Evolutionary conservation across 345 rosid species (phyloP), one percentile per base, ranked within the genome.

Genomic region (Bruguiera gymnorhiza): DNA sequence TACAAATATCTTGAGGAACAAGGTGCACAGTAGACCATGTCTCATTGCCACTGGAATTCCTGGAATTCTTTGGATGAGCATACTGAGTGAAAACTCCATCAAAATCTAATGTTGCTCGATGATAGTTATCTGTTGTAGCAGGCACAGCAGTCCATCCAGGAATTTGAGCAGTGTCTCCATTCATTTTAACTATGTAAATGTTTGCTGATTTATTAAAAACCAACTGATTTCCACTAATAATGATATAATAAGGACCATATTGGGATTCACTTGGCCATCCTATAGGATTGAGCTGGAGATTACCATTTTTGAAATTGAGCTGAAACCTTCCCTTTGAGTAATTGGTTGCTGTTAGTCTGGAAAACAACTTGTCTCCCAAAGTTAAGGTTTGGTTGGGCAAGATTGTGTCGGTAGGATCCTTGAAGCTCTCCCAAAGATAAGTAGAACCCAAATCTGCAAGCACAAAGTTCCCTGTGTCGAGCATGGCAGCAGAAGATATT

Each of bases 301-400:
- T 55, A 2, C 78, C 78, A 50, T 64, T 34, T 7, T 16, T 19
- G 70, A 75, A 75, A n/a, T 43, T 23, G 37, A 75, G 74, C 66
- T 19, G 61, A 23, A 59, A 70, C 62, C 78, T 65, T 69, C 78
- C n/a, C n/a, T n/a, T 74, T 5, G 70, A 60, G 70, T 53, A 79
- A 39, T 59, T 72, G 53, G 39, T 59, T 31, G 24, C 69, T 2
- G 59, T 59, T 29, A 27, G 70, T 26, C 30, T 31, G 7, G 83
- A 79, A 50, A 29, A 57, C 53, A 79, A 37, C 65, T 6, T 34
- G 5, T 43, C 59, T 31, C 73, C 69, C 15, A 21, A 10, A 6
- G 56, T 51, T 19, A 74, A 37, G 13, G 23, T n/a, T 63, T 68
- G 78, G 19, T 32, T 39, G 15, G 78, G 78, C 63, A 68, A 24